A percentile compares a stretch with the other conserved stretches of the same genome.
Evolutionary conservation across 371 early-diverging fungal genomes (phyloP).

Genomic region (Coelomomyces lativittatus): DNA sequence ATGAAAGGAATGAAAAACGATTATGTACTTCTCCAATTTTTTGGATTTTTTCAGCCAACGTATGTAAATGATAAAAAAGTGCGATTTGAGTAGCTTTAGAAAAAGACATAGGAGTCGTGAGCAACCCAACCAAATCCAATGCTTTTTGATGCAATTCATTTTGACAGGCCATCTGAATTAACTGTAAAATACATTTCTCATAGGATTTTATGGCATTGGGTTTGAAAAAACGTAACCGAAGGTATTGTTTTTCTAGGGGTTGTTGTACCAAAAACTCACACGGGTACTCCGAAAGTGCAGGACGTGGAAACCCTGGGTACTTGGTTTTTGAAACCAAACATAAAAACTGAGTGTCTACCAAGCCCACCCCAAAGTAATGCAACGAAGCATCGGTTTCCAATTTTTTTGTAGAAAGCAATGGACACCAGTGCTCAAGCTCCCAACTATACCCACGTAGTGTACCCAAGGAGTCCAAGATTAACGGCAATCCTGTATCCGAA

Average conservation of each 20-base stretch:
- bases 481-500: slow-evolving; percentile 50
- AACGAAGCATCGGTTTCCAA: slow-evolving; percentile 7
- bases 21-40: slow-evolving; percentile 46
- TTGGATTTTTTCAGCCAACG: slow-evolving; percentile 58
- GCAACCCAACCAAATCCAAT: slow-evolving; percentile 46
- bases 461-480: slow-evolving; percentile 47
- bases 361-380: slow-evolving; percentile 61
- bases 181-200: slow-evolving; percentile 40
- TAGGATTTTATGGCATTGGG: slow-evolving; percentile 29
- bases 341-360: slow-evolving; percentile 35
- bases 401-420: slow-evolving; percentile 36
- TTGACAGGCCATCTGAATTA: slow-evolving; percentile 60
- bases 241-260: slow-evolving; percentile 4
- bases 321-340: background rate
- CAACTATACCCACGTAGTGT: slow-evolving; percentile 39
- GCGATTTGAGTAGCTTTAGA: slow-evolving; percentile 70
- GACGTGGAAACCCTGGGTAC: slow-evolving; percentile 57
- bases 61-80: slow-evolving; percentile 30
- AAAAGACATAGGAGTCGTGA: slow-evolving; percentile 37
- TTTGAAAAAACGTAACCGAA: slow-evolving; percentile 20
- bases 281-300: slow-evolving; percentile 50
- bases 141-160: slow-evolving; percentile 51
- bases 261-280: background rate
- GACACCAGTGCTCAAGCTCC: slow-evolving; percentile 51
- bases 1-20: no score